Evolutionary conservation across 2,329 filamentous ascomycete genomes (phyloP).

Genomic region (Pseudodiploospora longispora): DNA sequence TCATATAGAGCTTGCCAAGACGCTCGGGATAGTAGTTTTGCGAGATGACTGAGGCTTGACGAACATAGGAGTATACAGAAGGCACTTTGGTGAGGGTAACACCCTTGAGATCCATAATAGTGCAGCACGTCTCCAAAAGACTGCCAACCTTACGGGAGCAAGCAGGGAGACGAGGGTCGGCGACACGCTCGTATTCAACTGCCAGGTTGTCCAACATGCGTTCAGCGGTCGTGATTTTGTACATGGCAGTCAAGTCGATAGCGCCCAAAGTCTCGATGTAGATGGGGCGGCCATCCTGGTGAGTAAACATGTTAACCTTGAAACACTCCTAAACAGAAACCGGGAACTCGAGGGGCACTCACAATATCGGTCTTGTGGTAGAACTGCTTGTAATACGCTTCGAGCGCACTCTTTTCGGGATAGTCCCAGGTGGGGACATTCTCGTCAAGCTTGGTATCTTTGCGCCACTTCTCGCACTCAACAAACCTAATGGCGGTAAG

Average conservation of each 20-base stretch:
- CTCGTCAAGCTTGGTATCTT: conserved; percentile 76
- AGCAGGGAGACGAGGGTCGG: conserved; percentile 86
- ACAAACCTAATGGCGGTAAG: conserved; percentile 60
- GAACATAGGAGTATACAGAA: conserved; percentile 83
- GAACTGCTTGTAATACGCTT: conserved; percentile 94
- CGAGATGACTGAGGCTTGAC: conserved; percentile 76
- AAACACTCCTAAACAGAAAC: background rate
- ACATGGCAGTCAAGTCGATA: conserved; percentile 82
- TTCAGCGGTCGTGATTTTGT: conserved; percentile 85
- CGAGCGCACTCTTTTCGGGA: conserved; percentile 73
- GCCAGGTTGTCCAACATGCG: conserved; percentile 96
- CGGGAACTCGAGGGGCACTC: conserved; percentile 8
- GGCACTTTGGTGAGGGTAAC: conserved; percentile 75
- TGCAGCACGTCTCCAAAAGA: conserved; percentile 95
- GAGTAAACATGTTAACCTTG: conserved; percentile 2
- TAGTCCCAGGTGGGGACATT: conserved; percentile 78
- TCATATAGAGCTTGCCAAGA: conserved; percentile 89
- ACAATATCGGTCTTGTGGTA: conserved; percentile 96
- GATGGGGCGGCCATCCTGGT: conserved; percentile 84
- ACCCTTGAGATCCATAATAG: conserved; percentile 95
- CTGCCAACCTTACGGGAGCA: conserved; percentile 87
- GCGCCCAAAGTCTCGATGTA: conserved; percentile 96
- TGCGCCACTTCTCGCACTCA: conserved; percentile 85
- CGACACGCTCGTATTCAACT: conserved; percentile 93
- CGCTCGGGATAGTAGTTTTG: conserved; percentile 99